Evolutionary conservation across 2,329 filamentous ascomycete genomes (phyloP).

Genomic region (Sporothrix mexicana): DNA sequence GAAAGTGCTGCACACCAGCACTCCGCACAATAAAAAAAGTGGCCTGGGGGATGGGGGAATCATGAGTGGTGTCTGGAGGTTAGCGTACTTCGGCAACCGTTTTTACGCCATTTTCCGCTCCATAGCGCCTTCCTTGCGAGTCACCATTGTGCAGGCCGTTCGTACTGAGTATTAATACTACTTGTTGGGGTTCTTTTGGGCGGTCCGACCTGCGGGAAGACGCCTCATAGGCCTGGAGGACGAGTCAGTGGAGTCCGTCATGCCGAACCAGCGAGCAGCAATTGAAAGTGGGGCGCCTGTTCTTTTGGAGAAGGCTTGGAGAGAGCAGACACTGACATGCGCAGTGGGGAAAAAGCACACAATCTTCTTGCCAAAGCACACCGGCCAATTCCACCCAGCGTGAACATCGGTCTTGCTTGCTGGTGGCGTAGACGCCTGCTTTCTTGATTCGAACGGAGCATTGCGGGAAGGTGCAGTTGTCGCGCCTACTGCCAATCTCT

Average conservation of each 20-base stretch:
- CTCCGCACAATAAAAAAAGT: conserved; percentile 23
- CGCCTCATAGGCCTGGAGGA: background rate
- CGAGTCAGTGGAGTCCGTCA: background rate
- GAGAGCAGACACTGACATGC: background rate
- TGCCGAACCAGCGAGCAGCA: background rate
- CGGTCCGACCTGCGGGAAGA: conserved; percentile 2
- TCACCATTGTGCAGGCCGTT: background rate
- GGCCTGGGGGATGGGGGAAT: background rate
- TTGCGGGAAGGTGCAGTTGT: conserved; percentile 24
- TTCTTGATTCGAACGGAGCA: conserved; percentile 22
- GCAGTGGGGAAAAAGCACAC: conserved; percentile 11
- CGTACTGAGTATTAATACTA: background rate
- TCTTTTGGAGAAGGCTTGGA: background rate
- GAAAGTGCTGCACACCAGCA: conserved; percentile 27
- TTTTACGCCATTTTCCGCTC: conserved; percentile 22
- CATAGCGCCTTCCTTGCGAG: conserved; percentile 14
- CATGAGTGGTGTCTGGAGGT: conserved; percentile 23
- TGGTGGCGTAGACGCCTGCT: conserved; percentile 14
- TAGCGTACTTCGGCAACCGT: conserved; percentile 30
- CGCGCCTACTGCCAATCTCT: conserved; percentile 9
- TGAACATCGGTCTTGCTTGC: conserved; percentile 22
- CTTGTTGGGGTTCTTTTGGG: background rate
- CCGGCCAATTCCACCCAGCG: background rate
- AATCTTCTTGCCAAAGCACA: conserved; percentile 3
- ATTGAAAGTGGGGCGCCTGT: conserved; percentile 1